A percentile compares a stretch with the other conserved stretches of the same genome.
These are phyloP conservation scores for Diaporthe aspalathi DNA, from an alignment of 2,329 filamentous ascomycete species.

Conservation along the genomic window DNA sequence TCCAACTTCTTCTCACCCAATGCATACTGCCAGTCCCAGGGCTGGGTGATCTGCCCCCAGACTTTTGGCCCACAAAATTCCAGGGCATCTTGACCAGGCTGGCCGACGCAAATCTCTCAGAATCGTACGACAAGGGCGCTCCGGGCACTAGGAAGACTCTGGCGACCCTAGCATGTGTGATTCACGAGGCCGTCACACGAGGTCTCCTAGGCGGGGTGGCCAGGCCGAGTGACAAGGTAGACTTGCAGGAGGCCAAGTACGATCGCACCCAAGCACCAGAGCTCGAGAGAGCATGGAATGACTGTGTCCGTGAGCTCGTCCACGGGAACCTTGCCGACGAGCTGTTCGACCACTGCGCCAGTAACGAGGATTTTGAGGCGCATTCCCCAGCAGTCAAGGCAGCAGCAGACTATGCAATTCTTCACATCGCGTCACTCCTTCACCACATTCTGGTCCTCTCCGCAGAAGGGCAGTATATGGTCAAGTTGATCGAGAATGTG, in stretches of 20 bases:
- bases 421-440: conserved; percentile 79
- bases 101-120: conserved; percentile 76
- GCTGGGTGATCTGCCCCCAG: conserved; percentile 68
- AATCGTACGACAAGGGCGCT: conserved; percentile 84
- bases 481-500: conserved; percentile 76
- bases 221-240: conserved; percentile 39
- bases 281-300: conserved; percentile 73
- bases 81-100: conserved; percentile 71
- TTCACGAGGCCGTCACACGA: conserved; percentile 76
- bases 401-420: conserved; percentile 72
- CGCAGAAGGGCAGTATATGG: conserved; percentile 78
- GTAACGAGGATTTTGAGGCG: conserved; percentile 71
- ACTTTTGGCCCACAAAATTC: conserved; percentile 74
- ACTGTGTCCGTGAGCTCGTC: conserved; percentile 73
- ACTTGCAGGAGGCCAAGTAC: conserved; percentile 57
- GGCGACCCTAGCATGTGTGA: conserved; percentile 75
- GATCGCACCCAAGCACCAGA: conserved; percentile 69
- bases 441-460: conserved; percentile 80
- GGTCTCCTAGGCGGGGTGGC: conserved; percentile 73
- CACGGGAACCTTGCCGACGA: conserved; percentile 76
- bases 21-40: conserved; percentile 76
- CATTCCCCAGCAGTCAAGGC: conserved; percentile 72
- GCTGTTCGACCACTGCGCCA: conserved; percentile 69
- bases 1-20: conserved; percentile 75
- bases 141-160: conserved; percentile 80